Evolutionary conservation across 257 asterid species (phyloP).

Genomic region (Linderniella brevidens): DNA sequence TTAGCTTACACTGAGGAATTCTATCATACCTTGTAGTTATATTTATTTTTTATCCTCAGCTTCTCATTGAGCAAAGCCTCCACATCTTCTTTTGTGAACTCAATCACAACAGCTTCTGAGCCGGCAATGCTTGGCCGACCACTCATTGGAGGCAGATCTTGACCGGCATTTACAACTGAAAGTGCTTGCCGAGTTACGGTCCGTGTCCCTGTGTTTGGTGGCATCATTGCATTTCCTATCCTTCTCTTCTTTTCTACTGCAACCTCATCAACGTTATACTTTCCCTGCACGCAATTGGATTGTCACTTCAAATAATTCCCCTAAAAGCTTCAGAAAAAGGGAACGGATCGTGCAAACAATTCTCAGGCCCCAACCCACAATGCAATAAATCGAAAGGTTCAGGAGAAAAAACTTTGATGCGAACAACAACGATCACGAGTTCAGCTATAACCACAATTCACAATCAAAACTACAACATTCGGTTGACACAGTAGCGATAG

Average conservation of each 20-base stretch:
- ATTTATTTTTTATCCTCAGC: constrained; percentile 49
- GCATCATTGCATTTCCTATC: constrained; percentile 45
- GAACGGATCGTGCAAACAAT: neutral
- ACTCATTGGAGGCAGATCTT: constrained; percentile 37
- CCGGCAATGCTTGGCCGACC: constrained; percentile 61
- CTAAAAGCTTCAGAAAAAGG: neutral
- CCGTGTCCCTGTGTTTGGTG: constrained; percentile 33
- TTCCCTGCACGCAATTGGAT: constrained; percentile 26
- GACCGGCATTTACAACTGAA: constrained; percentile 59
- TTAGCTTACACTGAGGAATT: neutral
- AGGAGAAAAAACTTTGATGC: too few relatives aligned
- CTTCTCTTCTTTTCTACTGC: constrained; percentile 58
- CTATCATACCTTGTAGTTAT: constrained; percentile 24
- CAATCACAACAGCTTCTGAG: constrained; percentile 40
- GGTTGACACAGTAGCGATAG: too few relatives aligned
- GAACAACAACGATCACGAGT: too few relatives aligned
- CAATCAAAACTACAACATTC: too few relatives aligned
- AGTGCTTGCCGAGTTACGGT: constrained; percentile 48
- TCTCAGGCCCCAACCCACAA: too few relatives aligned
- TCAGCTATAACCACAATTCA: too few relatives aligned
- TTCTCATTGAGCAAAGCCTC: constrained; percentile 63
- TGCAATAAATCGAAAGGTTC: too few relatives aligned
- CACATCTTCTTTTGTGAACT: constrained; percentile 57
- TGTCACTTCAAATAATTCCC: neutral
- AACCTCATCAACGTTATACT: constrained; percentile 32